phyloP scores from a whole-genome alignment of 495 filamentous ascomycete species.

The Oidiodendron maius region DNA sequence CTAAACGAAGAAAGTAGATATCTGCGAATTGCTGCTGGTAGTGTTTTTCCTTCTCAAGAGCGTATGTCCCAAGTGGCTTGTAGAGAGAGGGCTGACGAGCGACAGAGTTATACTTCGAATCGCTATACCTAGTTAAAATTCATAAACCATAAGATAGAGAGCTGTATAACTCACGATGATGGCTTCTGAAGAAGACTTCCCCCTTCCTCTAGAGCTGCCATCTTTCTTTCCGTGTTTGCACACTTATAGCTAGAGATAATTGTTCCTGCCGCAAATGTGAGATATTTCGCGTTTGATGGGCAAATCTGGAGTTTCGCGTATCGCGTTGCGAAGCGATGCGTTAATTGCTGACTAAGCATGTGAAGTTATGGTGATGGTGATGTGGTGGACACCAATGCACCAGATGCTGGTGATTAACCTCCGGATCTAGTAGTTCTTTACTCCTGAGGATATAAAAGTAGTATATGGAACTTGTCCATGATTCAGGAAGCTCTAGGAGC shows the following conservation, averaged over 20 bases:
- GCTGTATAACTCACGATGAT: conserved; percentile 29
- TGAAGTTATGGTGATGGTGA: too few species aligned
- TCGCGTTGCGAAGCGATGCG: neutral
- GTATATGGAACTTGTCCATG: too few species aligned
- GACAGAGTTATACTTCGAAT: conserved; percentile 27
- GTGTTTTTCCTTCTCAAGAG: conserved; percentile 62
- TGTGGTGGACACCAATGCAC: too few species aligned
- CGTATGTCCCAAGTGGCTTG: conserved; percentile 67
- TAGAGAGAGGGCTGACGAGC: conserved; percentile 56
- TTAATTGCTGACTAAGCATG: too few species aligned
- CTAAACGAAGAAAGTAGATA: conserved; percentile 91
- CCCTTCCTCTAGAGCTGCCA: conserved; percentile 12
- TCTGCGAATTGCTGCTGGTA: conserved; percentile 96
- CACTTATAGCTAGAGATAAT: too few species aligned
- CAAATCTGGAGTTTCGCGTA: too few species aligned
- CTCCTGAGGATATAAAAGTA: too few species aligned
- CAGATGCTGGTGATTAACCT: too few species aligned
- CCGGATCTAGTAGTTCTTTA: too few species aligned
- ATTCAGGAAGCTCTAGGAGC: too few species aligned
- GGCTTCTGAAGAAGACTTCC: conserved; percentile 32
- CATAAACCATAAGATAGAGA: neutral
- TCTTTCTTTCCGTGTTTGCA: conserved; percentile 1
- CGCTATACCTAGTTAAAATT: conserved; percentile 26
- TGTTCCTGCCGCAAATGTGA: neutral
- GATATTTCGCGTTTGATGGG: too few species aligned